Evolutionary conservation across 768 basidiomycete species (phyloP), one percentile per base, ranked within the genome.

Genomic region (Omphalotus guepiniiformis): DNA sequence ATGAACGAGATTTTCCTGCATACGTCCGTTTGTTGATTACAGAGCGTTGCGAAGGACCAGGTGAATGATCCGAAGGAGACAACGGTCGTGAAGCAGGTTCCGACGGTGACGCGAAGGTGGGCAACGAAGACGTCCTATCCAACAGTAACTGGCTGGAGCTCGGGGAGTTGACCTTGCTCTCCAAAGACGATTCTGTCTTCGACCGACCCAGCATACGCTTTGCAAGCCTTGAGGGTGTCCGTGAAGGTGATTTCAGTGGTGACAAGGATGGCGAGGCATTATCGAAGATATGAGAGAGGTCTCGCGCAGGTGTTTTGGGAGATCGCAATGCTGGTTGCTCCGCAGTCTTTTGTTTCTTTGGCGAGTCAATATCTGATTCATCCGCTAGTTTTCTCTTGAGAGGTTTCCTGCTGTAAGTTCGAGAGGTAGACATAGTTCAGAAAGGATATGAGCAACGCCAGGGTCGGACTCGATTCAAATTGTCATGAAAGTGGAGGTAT

Each of bases 1-100:
- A 91, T 3, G 88, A 90, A n/a, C 88, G 85, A 19, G 84, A 86
- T 50, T 73, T 73, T 19, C 85, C 85, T 2, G 84, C 82, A 56
- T 91, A 91, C 2, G 88, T 91, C 32, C 78, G 75, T 3, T 79
- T 72, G 37, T 72, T 68, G 23, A 60, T 48, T 42, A 26, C 51
- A 50, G 25, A 61, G 56, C 29, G 53, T 46, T 18, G 51, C 2
- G 61, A 56, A 5, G 50, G 36, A 45, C 50, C 27, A 47, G 40
- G 39, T 47, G 48, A 39, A 37, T 25, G 25, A 19, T 32, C n/a
- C 52, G 51, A 57, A 6, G 66, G 56, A 7, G 63, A 60, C 26
- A 62, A 60, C 18, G 66, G 27, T 39, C 40, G 18, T 18, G 27
- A 21, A 23, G 27, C 48, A 6, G 52, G 42, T 29, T 57, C 55